Percentiles rank a stretch among this genome's conserved stretches.
Evolutionary conservation across 208 protist genomes (phyloP).

Genomic region (Balamuthia mandrillaris): DNA sequence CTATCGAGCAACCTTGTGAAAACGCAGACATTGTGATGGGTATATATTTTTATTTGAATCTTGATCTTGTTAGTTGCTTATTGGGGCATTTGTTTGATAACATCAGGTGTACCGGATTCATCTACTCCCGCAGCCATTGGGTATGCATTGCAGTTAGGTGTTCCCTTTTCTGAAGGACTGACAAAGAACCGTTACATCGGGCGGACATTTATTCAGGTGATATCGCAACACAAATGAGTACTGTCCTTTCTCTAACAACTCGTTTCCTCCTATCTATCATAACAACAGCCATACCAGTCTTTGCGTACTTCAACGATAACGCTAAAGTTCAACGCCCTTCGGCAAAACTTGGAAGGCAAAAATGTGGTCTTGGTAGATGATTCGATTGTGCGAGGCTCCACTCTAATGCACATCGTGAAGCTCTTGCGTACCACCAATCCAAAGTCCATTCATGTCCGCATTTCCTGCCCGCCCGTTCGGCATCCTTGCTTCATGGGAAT

Average conservation of each 20-base stretch:
- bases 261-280: neutral
- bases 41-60: neutral
- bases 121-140: conserved; percentile 52
- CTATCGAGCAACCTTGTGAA: conserved; percentile 23
- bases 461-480: conserved; percentile 48
- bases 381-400: conserved; percentile 56
- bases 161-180: conserved; percentile 49
- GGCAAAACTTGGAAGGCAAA: conserved; percentile 44
- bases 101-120: conserved; percentile 43
- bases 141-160: conserved; percentile 42
- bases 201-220: conserved; percentile 54
- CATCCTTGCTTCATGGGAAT: conserved; percentile 53
- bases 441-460: conserved; percentile 53
- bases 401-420: conserved; percentile 36
- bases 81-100: neutral
- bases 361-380: conserved; percentile 52
- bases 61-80: neutral
- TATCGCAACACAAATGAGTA: neutral
- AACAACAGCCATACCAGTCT: conserved; percentile 34
- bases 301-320: conserved; percentile 41
- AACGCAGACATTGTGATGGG: neutral
- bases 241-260: neutral
- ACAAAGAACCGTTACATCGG: conserved; percentile 61
- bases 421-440: conserved; percentile 1
- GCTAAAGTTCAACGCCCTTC: conserved; percentile 58